phyloP scores from a whole-genome alignment of 345 rosid genomes.

The Citrus reticulata region DNA sequence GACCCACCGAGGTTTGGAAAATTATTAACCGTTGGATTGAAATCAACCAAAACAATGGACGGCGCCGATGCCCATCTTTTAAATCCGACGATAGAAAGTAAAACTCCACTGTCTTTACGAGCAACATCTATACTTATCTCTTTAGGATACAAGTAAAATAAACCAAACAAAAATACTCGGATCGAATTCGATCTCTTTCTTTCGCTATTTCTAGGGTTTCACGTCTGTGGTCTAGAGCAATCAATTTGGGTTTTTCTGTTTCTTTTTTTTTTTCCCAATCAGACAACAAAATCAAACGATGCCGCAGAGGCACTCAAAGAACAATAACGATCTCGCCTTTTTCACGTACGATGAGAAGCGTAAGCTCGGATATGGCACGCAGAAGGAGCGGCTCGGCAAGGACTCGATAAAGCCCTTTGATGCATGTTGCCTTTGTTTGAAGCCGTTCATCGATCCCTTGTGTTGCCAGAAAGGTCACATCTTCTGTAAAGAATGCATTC shows the following conservation, averaged over 20 bases:
- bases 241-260: not conserved
- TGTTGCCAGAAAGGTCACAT: constrained; percentile 93
- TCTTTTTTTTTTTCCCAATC: not conserved
- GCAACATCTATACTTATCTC: not conserved
- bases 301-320: constrained; percentile 99
- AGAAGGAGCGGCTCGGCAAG: constrained; percentile 88
- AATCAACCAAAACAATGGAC: no score
- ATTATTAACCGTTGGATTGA: not conserved
- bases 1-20: no score
- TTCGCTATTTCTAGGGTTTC: constrained; percentile 29
- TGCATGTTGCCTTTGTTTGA: constrained; percentile 91
- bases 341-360: constrained; percentile 98
- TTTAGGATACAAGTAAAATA: no score
- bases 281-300: constrained; percentile 25
- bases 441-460: constrained; percentile 83
- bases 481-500: constrained; percentile 86
- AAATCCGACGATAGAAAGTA: not conserved
- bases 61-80: not conserved
- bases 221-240: not conserved
- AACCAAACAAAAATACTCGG: no score
- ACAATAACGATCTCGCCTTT: constrained; percentile 92
- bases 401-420: constrained; percentile 96
- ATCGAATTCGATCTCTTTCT: not conserved
- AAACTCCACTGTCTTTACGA: not conserved
- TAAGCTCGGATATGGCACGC: constrained; percentile 93